phyloP scores from a whole-genome alignment of 2,329 filamentous ascomycete genomes.

The Paraphaeosphaeria minitans region DNA sequence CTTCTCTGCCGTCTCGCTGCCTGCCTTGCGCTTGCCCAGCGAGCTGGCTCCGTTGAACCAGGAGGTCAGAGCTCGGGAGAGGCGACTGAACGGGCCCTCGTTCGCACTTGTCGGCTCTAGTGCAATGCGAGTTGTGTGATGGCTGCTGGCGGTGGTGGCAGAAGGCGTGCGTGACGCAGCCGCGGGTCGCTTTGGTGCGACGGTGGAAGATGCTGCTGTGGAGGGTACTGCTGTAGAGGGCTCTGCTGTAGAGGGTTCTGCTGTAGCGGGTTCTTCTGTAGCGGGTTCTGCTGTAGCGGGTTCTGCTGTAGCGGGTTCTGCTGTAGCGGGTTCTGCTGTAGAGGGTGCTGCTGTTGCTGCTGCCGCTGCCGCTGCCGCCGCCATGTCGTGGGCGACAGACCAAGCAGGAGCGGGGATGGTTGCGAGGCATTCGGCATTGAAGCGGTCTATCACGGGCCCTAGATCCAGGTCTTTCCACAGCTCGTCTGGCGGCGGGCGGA shows the following conservation, averaged over 20 bases:
- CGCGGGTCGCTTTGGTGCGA: background rate
- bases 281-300: no score
- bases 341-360: background rate
- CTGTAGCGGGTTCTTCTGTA: no score
- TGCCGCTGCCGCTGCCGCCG: no score
- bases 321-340: no score
- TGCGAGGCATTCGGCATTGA: constrained; percentile 52
- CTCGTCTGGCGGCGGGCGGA: constrained; percentile 38
- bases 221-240: no score
- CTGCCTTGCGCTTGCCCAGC: constrained; percentile 41
- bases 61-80: constrained; percentile 33
- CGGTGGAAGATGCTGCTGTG: background rate
- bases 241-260: constrained; percentile 3
- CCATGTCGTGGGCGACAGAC: background rate
- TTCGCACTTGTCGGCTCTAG: constrained; percentile 13
- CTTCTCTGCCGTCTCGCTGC: constrained; percentile 26
- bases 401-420: constrained; percentile 18
- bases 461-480: constrained; percentile 88
- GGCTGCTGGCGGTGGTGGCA: background rate
- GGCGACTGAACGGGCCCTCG: constrained; percentile 35
- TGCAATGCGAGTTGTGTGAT: background rate
- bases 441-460: constrained; percentile 94
- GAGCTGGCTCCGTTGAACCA: constrained; percentile 28
- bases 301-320: no score
- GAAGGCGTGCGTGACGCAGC: constrained; percentile 8